Percentiles rank a stretch among this genome's conserved stretches.
These are phyloP conservation scores for Symbiodinium pilosum DNA, from an alignment of 73 alveolate genomes.

Conservation along the genomic window DNA sequence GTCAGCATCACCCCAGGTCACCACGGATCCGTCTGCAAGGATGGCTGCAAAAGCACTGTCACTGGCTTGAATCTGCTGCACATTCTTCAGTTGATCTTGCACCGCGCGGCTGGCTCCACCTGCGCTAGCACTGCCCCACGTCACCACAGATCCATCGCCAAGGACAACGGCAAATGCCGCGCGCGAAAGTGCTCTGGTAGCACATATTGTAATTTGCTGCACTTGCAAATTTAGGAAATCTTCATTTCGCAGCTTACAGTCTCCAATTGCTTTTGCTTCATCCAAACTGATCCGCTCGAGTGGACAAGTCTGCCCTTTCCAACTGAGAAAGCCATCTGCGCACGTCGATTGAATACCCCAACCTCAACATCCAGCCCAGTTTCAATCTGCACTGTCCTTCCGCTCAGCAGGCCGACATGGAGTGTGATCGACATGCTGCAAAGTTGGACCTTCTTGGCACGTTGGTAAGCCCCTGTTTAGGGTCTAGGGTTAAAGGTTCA, in stretches of 20 bases:
- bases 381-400: not conserved
- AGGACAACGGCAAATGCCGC: not conserved
- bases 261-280: not conserved
- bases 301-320: not conserved
- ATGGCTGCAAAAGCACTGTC: not conserved
- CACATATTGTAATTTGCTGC: no score
- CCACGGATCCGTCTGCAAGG: not conserved
- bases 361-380: not conserved
- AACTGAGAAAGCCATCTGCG: not conserved
- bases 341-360: not conserved
- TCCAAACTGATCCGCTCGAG: not conserved
- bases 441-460: no score
- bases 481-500: no score
- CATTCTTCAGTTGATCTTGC: not conserved
- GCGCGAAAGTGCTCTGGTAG: not conserved
- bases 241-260: not conserved
- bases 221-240: not conserved
- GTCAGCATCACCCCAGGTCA: not conserved
- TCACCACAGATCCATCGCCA: not conserved
- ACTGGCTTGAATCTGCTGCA: not conserved
- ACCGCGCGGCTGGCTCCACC: not conserved
- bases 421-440: not conserved
- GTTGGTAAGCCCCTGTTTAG: no score
- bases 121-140: not conserved
- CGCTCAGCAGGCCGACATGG: not conserved